Base-by-base conservation (phyloP, 768 basidiomycete genomes). In the Mycena polygramma region DNA sequence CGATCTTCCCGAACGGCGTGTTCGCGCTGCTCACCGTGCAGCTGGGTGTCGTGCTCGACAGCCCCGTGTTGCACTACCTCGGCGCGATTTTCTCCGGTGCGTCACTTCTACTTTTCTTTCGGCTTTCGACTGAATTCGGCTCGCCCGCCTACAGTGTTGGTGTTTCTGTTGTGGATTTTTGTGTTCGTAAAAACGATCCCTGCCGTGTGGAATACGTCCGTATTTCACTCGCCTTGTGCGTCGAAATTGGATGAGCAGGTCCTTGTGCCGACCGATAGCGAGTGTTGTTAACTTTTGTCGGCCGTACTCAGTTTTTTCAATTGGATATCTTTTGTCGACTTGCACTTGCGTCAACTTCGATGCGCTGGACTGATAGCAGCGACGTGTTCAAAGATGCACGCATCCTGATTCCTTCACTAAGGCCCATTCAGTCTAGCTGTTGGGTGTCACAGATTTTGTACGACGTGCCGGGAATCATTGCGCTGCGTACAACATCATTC, bases 1-100 rank as follows among this genome's bases (percentile, higher is more conserved):
- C 85, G 20, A 79, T 89, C 70, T 90, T 89, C 81, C 88, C 88
- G 26, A 87, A 85, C 75, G 88, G 83, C 7, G 87, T 87, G 6
- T 88, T 85, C 73, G 83, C 85, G 13, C 69, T 89, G 17, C 79
- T 87, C 30, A 85, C 85, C 0, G 82, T 89, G 19, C 83, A 88
- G 71, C 78, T 91, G 5, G 87, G 85, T 1, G 75, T 61, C 30
- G 83, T 87, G 20, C 78, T 90, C n/a, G 78, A 88, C 39, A 87
- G 85, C 58, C 75, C 76, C 1, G 85, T 87, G 76, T 88, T 90
- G 78, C 80, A 83, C 48, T 85, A 81, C 35, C 84, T 89, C 59
- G 89, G 89, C 43, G 83, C 88, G 0, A 80, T 85, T 36, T 89
- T 86, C 86, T 84, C 85, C 11, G 81, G 88, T 87, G 73, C 63